Percentiles rank a stretch among this genome's conserved stretches.
These are phyloP conservation scores for Terana coerulea DNA, from an alignment of 768 basidiomycete species.

Conservation along the genomic window DNA sequence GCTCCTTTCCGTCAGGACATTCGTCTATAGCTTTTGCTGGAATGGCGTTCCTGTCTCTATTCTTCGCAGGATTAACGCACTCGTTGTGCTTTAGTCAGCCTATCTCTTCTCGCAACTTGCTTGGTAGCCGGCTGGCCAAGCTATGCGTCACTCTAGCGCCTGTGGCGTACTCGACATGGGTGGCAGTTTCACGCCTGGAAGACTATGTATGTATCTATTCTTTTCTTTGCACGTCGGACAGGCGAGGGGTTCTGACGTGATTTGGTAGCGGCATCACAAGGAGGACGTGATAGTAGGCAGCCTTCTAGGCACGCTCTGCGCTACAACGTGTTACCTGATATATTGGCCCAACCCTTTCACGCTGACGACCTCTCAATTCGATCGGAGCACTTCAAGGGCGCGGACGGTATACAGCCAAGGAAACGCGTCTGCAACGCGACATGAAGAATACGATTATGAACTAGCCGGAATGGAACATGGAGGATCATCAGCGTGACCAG, in stretches of 20 bases:
- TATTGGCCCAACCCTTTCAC: slow-evolving; percentile 67
- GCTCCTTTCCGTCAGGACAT: slow-evolving; percentile 70
- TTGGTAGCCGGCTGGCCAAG: slow-evolving; percentile 44
- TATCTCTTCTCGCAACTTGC: slow-evolving; percentile 31
- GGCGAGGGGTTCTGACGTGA: not conserved
- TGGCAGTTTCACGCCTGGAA: slow-evolving; percentile 58
- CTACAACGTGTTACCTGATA: slow-evolving; percentile 48
- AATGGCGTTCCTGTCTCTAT: slow-evolving; percentile 60
- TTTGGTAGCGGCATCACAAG: slow-evolving; percentile 56
- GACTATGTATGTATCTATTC: slow-evolving; percentile 51
- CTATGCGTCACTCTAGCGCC: slow-evolving; percentile 50
- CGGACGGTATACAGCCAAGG: slow-evolving; percentile 37
- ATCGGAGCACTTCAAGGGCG: slow-evolving; percentile 29
- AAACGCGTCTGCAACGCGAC: slow-evolving; percentile 18
- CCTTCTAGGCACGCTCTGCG: slow-evolving; percentile 50
- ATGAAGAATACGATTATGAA: slow-evolving; percentile 43
- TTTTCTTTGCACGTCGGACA: not conserved
- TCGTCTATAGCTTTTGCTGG: slow-evolving; percentile 64
- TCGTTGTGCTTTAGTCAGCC: slow-evolving; percentile 49
- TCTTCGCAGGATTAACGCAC: slow-evolving; percentile 61
- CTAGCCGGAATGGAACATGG: slow-evolving; percentile 30
- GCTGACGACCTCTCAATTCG: not conserved
- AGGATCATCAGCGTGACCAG: slow-evolving; percentile 18
- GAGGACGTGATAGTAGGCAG: slow-evolving; percentile 67
- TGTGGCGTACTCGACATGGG: slow-evolving; percentile 53